Evolutionary conservation across 805 yeast genomes (phyloP).

Genomic region (Komagataella pseudopastoris): DNA sequence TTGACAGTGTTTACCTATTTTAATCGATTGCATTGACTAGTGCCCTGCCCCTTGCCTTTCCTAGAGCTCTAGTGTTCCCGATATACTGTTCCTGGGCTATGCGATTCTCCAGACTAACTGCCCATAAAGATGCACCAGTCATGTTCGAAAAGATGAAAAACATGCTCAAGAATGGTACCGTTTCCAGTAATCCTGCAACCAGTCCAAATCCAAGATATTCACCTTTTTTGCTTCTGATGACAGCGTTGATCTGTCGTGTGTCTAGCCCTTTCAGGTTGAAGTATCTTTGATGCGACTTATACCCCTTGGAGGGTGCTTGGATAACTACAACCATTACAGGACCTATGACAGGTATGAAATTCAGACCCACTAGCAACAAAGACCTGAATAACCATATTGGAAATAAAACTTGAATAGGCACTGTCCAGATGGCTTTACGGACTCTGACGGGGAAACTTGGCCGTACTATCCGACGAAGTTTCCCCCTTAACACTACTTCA

Average conservation of each 20-base stretch:
- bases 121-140: constrained; percentile 58
- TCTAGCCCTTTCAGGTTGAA: constrained; percentile 40
- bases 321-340: constrained; percentile 36
- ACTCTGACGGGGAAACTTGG: constrained; percentile 4
- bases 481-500: not conserved
- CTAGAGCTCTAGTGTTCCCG: not conserved
- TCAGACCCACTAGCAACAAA: constrained; percentile 21
- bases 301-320: constrained; percentile 42
- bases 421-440: constrained; percentile 7
- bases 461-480: not conserved
- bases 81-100: not conserved
- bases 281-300: constrained; percentile 38
- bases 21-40: constrained; percentile 5
- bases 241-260: constrained; percentile 22
- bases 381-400: constrained; percentile 27
- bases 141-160: constrained; percentile 45
- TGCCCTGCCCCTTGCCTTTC: not conserved
- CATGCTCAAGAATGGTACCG: constrained; percentile 37
- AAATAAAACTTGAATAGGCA: constrained; percentile 14
- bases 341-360: constrained; percentile 44
- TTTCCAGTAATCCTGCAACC: constrained; percentile 34
- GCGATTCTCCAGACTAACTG: constrained; percentile 21
- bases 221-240: constrained; percentile 22
- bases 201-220: constrained; percentile 39
- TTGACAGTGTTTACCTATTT: constrained; percentile 65